These are phyloP conservation scores for Pyrus hybrid DNA, from an alignment of 331 rosid species.

Conservation along the genomic window DNA sequence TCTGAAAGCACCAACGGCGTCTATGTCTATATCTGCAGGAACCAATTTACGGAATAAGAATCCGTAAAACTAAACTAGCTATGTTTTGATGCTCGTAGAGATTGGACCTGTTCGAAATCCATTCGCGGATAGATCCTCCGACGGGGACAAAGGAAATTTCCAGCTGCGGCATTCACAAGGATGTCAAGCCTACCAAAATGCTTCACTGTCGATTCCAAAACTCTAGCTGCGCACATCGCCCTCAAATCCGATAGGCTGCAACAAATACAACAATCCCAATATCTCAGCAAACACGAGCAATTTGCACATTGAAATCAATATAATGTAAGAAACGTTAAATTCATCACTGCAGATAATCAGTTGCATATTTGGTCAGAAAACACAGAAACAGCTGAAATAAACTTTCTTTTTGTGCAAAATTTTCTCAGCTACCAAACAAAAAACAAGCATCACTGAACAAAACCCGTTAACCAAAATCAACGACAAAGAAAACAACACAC, in stretches of 20 bases:
- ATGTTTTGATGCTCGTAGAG: not conserved
- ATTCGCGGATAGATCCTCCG: slow-evolving; percentile 7
- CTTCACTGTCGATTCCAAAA: slow-evolving; percentile 10
- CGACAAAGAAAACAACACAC: not conserved
- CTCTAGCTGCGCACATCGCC: slow-evolving; percentile 22
- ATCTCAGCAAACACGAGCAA: not conserved
- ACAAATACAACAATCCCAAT: not conserved
- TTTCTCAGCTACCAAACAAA: not conserved
- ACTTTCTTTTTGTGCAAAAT: not conserved
- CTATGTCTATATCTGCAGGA: slow-evolving; percentile 11
- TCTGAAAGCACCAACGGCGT: slow-evolving; percentile 11
- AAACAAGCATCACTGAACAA: not conserved
- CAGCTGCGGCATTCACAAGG: slow-evolving; percentile 19
- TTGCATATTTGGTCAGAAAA: not conserved
- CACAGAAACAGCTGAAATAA: not conserved
- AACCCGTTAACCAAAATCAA: not conserved
- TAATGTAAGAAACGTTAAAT: not conserved
- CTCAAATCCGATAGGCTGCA: slow-evolving; percentile 5
- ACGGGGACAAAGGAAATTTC: slow-evolving; percentile 10
- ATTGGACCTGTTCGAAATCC: slow-evolving; percentile 15
- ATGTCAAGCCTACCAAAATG: slow-evolving; percentile 14
- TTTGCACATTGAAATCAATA: not conserved
- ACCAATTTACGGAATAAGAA: not conserved
- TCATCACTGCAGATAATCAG: not conserved
- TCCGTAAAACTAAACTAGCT: not conserved